These are phyloP conservation scores for Tolypocladium paradoxum DNA, from an alignment of 2,329 filamentous ascomycete species.

Conservation along the genomic window DNA sequence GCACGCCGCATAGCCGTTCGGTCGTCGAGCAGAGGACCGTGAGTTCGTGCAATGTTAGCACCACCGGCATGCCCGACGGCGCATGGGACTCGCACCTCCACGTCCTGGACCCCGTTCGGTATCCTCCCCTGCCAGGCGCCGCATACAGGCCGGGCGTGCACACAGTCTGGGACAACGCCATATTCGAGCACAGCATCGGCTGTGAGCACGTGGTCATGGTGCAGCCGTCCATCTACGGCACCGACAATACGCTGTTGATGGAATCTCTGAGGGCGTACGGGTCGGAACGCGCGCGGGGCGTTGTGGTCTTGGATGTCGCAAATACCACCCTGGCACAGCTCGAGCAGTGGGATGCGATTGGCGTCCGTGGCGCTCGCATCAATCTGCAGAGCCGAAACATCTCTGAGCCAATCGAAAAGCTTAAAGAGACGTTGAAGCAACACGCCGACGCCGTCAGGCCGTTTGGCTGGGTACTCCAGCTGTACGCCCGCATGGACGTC, in stretches of 20 bases:
- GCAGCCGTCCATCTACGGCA: constrained; percentile 1
- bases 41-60: neutral
- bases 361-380: constrained; percentile 1
- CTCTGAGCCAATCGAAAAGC: neutral
- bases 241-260: neutral
- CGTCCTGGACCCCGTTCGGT: neutral
- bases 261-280: constrained; percentile 1
- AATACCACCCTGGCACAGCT: neutral
- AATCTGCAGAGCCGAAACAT: neutral
- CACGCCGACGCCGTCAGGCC: neutral
- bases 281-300: neutral
- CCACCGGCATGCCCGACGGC: neutral
- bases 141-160: neutral
- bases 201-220: constrained; percentile 2
- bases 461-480: constrained; percentile 1
- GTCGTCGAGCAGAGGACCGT: too few relatives aligned
- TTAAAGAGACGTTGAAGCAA: neutral
- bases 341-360: neutral
- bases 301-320: constrained; percentile 1
- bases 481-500: neutral
- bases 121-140: neutral
- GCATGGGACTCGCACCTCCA: constrained; percentile 3
- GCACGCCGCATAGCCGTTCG: too few relatives aligned
- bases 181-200: neutral
- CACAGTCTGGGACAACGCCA: neutral